A percentile compares a stretch with the other conserved stretches of the same genome.
These are phyloP conservation scores for Ustilago cynodontis DNA, from an alignment of 1,284 basidiomycete species.

Conservation along the genomic window DNA sequence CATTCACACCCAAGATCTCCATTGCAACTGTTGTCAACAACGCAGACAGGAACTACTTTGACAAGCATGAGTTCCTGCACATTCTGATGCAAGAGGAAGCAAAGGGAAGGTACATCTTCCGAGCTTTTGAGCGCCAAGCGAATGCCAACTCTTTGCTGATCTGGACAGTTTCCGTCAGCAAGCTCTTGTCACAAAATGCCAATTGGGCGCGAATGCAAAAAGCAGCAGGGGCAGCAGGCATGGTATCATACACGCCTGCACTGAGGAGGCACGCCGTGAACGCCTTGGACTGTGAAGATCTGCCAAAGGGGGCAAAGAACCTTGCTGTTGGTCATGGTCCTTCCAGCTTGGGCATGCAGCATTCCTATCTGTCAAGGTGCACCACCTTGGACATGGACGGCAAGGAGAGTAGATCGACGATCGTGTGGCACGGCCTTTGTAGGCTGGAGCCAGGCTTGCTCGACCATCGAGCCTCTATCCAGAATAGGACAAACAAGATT, in stretches of 20 bases:
- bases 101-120: neutral
- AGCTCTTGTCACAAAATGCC: neutral
- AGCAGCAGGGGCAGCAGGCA: no score
- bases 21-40: neutral
- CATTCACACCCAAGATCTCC: neutral
- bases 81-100: neutral
- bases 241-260: no score
- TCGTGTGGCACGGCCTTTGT: no score
- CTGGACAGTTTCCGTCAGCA: neutral
- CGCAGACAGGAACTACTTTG: neutral
- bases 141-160: no score
- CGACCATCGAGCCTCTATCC: no score
- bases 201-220: no score
- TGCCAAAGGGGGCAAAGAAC: neutral
- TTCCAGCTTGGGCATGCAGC: neutral
- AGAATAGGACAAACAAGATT: no score
- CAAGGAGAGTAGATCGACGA: neutral
- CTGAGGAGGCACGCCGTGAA: no score
- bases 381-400: neutral
- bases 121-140: neutral
- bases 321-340: neutral
- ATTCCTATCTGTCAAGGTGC: neutral
- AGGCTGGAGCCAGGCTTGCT: no score
- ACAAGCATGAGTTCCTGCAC: neutral
- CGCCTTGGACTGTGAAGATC: neutral